Evolutionary conservation across 1,284 basidiomycete genomes (phyloP), one percentile per base, ranked within the genome.

Genomic region (Naganishia sp.): DNA sequence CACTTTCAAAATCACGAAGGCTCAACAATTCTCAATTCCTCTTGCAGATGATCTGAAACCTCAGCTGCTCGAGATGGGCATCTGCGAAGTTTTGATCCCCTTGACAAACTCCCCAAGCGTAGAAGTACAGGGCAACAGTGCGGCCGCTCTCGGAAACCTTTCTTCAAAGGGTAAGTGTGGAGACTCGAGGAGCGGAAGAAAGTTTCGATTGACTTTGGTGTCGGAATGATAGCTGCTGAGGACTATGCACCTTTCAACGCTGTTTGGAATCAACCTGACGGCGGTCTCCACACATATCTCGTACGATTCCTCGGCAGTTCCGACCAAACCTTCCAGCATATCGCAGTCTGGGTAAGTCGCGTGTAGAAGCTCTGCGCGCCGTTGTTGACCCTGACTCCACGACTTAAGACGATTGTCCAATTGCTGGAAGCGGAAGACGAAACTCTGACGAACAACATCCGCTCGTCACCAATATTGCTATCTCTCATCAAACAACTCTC

Each of bases 271-370:
- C 90, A 93, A 79, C 96, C 96, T 5, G 94, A 96, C 67, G 96
- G 94, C 32, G 96, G 96, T 46, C 88, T 99, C 83, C 94, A 98
- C 77, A 87, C 87, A 69, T 99, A 99, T 80, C 84, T 99, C 50
- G 89, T 93, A 75, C 87, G 92, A 54, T 99, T 99, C 87, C 82
- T 99, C 71, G 92, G 89, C 64, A 93, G 90, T 74, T 83, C 90
- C 18, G 96, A 99, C 77, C 90, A 92, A n/a, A 99, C 96, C 0
- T 99, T 99, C 88, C 95, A 98, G 80, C 96, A 99, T 78, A 99
- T 99, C 72, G 96, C 96, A 35, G 94, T 99, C 49, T 97, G 94
- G 94, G 77, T 79, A 55, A 71, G 77, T 71, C 25, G 32, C n/a
- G 9, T 39, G 10, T 39, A 13, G 3, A 9, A 39, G 13, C 13